A percentile compares a stretch with the other conserved stretches of the same genome.
Conservation (phyloP, 495 filamentous ascomycete species). For the Xylaria intraflava region DNA sequence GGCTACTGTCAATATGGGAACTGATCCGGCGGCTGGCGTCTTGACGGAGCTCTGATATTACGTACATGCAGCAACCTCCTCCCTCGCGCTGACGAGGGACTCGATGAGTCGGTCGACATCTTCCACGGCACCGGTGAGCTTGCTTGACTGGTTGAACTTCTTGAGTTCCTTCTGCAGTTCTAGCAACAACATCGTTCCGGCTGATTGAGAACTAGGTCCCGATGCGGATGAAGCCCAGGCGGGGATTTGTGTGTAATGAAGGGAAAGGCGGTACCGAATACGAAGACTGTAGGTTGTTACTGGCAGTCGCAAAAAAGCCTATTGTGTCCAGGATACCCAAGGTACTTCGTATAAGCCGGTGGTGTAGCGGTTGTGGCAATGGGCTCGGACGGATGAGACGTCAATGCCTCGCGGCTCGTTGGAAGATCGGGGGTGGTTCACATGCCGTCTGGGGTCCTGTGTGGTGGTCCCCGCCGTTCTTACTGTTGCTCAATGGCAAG, state of each 20-base stretch:
- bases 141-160: conserved; percentile 60
- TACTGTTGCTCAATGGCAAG: background rate
- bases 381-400: background rate
- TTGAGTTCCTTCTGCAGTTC: conserved; percentile 65
- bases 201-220: background rate
- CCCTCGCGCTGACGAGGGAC: conserved; percentile 62
- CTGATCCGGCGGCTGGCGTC: background rate
- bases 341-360: background rate
- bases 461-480: background rate
- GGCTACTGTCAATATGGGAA: background rate
- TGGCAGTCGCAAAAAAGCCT: background rate
- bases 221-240: background rate
- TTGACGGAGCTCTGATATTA: conserved; percentile 24
- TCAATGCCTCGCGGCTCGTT: conserved; percentile 7
- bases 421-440: background rate
- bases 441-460: conserved; percentile 1
- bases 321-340: background rate
- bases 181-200: conserved; percentile 18
- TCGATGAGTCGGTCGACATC: conserved; percentile 79
- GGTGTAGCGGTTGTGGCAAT: conserved; percentile 44
- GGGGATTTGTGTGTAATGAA: background rate
- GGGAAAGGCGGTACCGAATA: background rate
- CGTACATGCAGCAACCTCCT: conserved; percentile 65
- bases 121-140: conserved; percentile 61
- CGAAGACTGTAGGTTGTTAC: background rate